A percentile compares a stretch with the other conserved stretches of the same genome.
Evolutionary conservation across 495 filamentous ascomycete genomes (phyloP).

Genomic region (Cercophora newfieldiana): DNA sequence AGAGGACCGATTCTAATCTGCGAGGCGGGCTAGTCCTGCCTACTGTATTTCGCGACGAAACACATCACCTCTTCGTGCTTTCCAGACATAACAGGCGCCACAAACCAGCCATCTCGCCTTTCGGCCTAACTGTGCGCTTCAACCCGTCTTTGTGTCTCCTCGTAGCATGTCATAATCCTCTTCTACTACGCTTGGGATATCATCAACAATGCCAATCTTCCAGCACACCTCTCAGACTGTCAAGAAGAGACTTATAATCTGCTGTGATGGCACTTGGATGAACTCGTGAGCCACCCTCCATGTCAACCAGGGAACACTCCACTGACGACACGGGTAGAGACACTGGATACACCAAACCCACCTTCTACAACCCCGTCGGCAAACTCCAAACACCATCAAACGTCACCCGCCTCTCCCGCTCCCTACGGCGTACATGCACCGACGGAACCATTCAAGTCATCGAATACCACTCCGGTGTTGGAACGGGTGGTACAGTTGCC

Average conservation of each 20-base stretch:
- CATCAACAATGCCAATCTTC: too few relatives aligned
- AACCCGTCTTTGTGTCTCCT: too few relatives aligned
- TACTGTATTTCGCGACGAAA: too few relatives aligned
- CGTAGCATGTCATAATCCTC: too few relatives aligned
- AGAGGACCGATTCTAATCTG: too few relatives aligned
- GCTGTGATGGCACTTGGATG: slow-evolving; percentile 54
- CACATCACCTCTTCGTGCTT: too few relatives aligned
- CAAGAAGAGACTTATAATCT: slow-evolving; percentile 46
- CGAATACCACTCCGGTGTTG: slow-evolving; percentile 55
- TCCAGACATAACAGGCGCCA: too few relatives aligned
- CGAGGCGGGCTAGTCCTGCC: too few relatives aligned
- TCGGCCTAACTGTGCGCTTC: too few relatives aligned
- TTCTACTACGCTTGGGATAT: too few relatives aligned
- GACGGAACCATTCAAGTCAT: slow-evolving; percentile 46
- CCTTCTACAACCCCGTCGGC: slow-evolving; percentile 27
- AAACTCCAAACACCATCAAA: slow-evolving; percentile 48
- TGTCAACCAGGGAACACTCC: not conserved
- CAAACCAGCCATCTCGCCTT: too few relatives aligned
- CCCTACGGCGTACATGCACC: slow-evolving; percentile 36
- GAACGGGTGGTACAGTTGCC: slow-evolving; percentile 43
- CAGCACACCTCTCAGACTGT: not conserved
- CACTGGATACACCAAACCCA: slow-evolving; percentile 37
- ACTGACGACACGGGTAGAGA: slow-evolving; percentile 27
- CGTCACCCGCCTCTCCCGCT: slow-evolving; percentile 51
- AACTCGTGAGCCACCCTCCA: slow-evolving; percentile 33